Percentiles rank a stretch among this genome's conserved stretches.
Evolutionary conservation across 495 filamentous ascomycete species (phyloP).

Genomic region (Penicillium pulvis): DNA sequence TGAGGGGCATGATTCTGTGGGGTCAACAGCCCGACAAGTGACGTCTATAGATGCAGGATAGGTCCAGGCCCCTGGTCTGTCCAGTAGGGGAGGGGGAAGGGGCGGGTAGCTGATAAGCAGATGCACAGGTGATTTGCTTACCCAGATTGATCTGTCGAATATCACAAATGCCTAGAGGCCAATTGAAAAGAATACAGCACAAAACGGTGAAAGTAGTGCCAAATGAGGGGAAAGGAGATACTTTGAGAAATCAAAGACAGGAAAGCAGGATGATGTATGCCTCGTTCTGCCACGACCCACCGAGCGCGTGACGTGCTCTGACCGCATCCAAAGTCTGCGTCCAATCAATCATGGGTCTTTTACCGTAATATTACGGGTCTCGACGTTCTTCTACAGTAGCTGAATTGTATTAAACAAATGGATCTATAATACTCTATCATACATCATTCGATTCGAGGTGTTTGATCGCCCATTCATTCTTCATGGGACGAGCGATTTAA

Average conservation of each 20-base stretch:
- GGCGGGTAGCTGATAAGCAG: constrained; percentile 25
- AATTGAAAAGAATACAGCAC: constrained; percentile 15
- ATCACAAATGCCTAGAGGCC: constrained; percentile 5
- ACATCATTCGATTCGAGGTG: neutral
- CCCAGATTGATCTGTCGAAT: constrained; percentile 19
- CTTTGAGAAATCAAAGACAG: constrained; percentile 25
- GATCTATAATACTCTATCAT: neutral
- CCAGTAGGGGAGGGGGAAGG: constrained; percentile 5
- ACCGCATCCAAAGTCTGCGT: constrained; percentile 27
- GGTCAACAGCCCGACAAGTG: constrained; percentile 8
- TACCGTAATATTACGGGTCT: neutral
- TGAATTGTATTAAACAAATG: neutral
- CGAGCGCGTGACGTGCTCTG: constrained; percentile 46
- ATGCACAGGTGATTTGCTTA: constrained; percentile 25
- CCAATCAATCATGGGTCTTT: neutral
- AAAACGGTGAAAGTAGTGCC: constrained; percentile 8
- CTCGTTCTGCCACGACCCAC: constrained; percentile 46
- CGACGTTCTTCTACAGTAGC: neutral
- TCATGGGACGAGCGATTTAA: neutral
- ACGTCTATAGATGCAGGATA: constrained; percentile 22
- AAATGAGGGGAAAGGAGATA: constrained; percentile 16
- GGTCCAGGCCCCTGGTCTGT: constrained; percentile 2
- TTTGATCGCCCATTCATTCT: neutral
- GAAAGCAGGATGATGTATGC: constrained; percentile 44
- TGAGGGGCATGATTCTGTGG: neutral